A percentile compares a stretch with the other conserved stretches of the same genome.
These are phyloP conservation scores for Russula earlei DNA, from an alignment of 768 basidiomycete species.

Conservation along the genomic window DNA sequence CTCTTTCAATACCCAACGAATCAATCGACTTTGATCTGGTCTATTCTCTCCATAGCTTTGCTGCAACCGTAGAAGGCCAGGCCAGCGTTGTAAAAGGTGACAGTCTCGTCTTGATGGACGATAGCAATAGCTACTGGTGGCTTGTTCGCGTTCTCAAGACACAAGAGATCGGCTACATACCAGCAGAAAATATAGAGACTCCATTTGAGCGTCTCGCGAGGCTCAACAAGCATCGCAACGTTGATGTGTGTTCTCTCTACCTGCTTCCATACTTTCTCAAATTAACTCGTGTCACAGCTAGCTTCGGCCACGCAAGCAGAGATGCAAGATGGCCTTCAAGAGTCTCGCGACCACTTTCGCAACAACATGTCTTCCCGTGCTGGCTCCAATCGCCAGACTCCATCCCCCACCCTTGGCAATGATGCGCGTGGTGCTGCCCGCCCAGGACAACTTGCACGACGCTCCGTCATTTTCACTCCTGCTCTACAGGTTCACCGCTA, in stretches of 20 bases:
- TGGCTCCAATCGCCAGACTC: conserved; percentile 37
- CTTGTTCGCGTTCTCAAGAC: conserved; percentile 97
- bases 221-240: conserved; percentile 93
- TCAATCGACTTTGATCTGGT: conserved; percentile 91
- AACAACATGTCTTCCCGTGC: conserved; percentile 41
- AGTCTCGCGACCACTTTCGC: conserved; percentile 46
- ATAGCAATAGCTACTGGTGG: conserved; percentile 99
- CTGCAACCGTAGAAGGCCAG: conserved; percentile 97
- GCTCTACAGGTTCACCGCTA: conserved; percentile 63
- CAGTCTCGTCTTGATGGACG: conserved; percentile 92
- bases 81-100: conserved; percentile 98
- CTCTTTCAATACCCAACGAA: conserved; percentile 81
- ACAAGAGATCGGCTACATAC: conserved; percentile 97
- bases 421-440: conserved; percentile 30
- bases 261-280: not conserved
- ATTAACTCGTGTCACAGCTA: conserved; percentile 36
- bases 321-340: conserved; percentile 41
- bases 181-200: conserved; percentile 98
- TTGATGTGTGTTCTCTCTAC: conserved; percentile 58
- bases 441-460: conserved; percentile 18
- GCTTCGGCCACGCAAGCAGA: conserved; percentile 69
- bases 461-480: conserved; percentile 61
- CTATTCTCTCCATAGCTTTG: conserved; percentile 91
- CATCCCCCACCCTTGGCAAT: conserved; percentile 39
- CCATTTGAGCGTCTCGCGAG: conserved; percentile 93